Evolutionary conservation across 2,329 filamentous ascomycete species (phyloP).

Genomic region (Zymoseptoria tritici): DNA sequence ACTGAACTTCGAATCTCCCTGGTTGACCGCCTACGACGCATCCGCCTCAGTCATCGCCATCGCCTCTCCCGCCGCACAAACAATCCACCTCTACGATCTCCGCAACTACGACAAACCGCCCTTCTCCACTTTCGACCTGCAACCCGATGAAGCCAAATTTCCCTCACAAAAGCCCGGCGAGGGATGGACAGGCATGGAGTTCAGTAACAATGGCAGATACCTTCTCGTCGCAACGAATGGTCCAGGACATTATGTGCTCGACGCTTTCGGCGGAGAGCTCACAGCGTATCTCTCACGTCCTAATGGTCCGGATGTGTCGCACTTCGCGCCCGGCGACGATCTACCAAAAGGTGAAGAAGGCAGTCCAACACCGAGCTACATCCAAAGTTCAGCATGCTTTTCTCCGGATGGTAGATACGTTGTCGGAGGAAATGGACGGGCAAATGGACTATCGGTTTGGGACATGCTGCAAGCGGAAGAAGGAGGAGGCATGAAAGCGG

Average conservation of each 20-base stretch:
- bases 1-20: slow-evolving; percentile 71
- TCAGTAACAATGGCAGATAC: slow-evolving; percentile 90
- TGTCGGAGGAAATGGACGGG: slow-evolving; percentile 61
- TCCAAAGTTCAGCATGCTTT: slow-evolving; percentile 75
- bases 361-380: slow-evolving; percentile 41
- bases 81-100: slow-evolving; percentile 82
- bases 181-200: slow-evolving; percentile 87
- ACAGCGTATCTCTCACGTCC: slow-evolving; percentile 29
- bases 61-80: slow-evolving; percentile 70
- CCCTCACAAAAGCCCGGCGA: slow-evolving; percentile 40
- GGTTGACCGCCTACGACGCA: slow-evolving; percentile 83
- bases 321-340: slow-evolving; percentile 34
- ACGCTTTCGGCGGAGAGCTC: slow-evolving; percentile 78
- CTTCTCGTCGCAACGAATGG: slow-evolving; percentile 78
- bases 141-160: slow-evolving; percentile 52
- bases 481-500: slow-evolving; percentile 35
- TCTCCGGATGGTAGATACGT: slow-evolving; percentile 84
- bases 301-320: slow-evolving; percentile 15
- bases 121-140: slow-evolving; percentile 76
- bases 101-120: slow-evolving; percentile 90
- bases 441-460: slow-evolving; percentile 75
- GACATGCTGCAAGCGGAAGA: slow-evolving; percentile 56
- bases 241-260: slow-evolving; percentile 81
- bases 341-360: slow-evolving; percentile 23
- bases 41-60: slow-evolving; percentile 88